phyloP scores from a whole-genome alignment of 2,329 filamentous ascomycete genomes.

The Pyricularia sp. region DNA sequence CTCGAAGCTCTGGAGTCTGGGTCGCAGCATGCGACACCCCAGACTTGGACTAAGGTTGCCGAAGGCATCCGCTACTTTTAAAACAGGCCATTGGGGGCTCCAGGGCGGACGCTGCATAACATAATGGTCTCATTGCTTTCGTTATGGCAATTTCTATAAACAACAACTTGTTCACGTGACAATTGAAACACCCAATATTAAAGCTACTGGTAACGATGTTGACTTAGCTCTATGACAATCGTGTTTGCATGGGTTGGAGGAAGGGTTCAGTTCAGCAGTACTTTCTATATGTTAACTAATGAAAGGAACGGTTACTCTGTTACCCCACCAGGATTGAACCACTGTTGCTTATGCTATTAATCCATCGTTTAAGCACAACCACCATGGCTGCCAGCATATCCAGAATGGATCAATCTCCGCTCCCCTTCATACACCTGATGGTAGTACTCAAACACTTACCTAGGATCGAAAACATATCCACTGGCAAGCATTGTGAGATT shows the following conservation, averaged over 20 bases:
- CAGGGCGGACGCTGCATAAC: not conserved
- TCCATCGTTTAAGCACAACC: too few relatives aligned
- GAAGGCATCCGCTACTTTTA: not conserved
- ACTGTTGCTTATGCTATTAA: too few relatives aligned
- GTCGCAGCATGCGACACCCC: not conserved
- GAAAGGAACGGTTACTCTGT: too few relatives aligned
- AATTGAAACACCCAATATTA: not conserved
- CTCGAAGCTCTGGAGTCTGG: not conserved
- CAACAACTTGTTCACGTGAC: not conserved
- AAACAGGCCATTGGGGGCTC: not conserved
- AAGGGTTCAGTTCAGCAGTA: not conserved
- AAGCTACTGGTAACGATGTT: not conserved
- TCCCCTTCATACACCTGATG: too few relatives aligned
- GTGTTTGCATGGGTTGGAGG: not conserved
- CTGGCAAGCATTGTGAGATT: not conserved
- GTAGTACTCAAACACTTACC: too few relatives aligned
- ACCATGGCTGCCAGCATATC: too few relatives aligned
- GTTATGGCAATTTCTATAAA: not conserved
- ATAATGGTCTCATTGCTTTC: not conserved
- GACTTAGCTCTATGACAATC: not conserved
- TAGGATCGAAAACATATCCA: too few relatives aligned
- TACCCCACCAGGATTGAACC: too few relatives aligned
- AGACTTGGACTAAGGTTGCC: not conserved
- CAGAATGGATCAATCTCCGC: too few relatives aligned
- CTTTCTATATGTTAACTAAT: too few relatives aligned